Evolutionary conservation across 306 rosid species (phyloP), one percentile per base, ranked within the genome.

Genomic region (Cercis canadensis): DNA sequence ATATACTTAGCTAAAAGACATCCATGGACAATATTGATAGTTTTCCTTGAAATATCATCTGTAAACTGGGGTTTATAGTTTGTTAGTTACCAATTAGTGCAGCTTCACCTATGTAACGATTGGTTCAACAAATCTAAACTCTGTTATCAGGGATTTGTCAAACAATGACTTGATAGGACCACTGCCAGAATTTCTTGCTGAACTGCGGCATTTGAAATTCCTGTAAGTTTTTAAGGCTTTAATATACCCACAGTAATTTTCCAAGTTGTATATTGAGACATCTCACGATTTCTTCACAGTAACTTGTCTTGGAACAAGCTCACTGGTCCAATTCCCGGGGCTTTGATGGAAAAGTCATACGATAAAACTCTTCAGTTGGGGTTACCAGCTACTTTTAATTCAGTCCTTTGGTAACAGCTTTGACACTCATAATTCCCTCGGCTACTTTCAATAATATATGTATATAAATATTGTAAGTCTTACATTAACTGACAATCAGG

Each of bases 151-250:
- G 63, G 77, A 86, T 67, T 70, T 83, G 43, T 81, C 88, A 33
- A 50, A 78, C 77, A 86, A 86, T 62, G 73, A 78, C 13, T 73
- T 86, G 31, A 72, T 71, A 0, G 86, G 91, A 37, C 11, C 50
- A 39, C 10, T 83, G 6, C 91, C 85, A 0, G 60, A 65, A 2
- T 73, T 57, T 62, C 56, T 86, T 8, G 77, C 78, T 24, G 12
- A 47, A 19, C 47, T 83, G 12, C 29, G 61, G 7, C 47, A 45
- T 5, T 65, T 86, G 36, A 71, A 52, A 7, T 2, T 32, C n/a
- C 72, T 87, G 85, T 87, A 77, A 75, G 86, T 34, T 34, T 34
- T 34, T 34, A 34, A 34, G 39, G 39, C 39, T 34, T 3, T 34
- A 3, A 34, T 4, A 34, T 3, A 3, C 7, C 6, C 39, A 69